Percentiles rank a stretch among this genome's conserved stretches.
These are phyloP conservation scores for Wickerhamomyces chaumierensis DNA, from an alignment of 805 yeast genomes.

Conservation along the genomic window DNA sequence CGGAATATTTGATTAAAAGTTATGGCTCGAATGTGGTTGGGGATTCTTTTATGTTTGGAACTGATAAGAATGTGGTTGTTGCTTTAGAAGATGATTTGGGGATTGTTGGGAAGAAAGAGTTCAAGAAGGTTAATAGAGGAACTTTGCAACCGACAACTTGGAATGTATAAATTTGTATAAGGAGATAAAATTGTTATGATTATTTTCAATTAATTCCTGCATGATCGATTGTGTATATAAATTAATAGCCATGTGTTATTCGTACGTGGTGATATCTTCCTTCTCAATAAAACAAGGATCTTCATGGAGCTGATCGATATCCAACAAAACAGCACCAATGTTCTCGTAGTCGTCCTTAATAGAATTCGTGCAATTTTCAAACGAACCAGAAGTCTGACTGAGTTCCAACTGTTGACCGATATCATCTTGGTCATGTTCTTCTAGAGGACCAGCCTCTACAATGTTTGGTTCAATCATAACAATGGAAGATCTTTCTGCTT, in stretches of 20 bases:
- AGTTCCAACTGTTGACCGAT: not conserved
- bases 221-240: too few species aligned
- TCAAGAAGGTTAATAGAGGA: conserved; percentile 45
- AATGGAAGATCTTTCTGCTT: conserved; percentile 1
- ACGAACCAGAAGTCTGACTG: conserved; percentile 5
- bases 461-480: conserved; percentile 1
- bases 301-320: conserved; percentile 1
- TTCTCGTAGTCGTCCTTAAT: conserved; percentile 15
- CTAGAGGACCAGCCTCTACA: not conserved
- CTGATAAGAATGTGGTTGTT: conserved; percentile 58
- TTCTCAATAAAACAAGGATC: conserved; percentile 3
- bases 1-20: conserved; percentile 55
- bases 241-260: too few species aligned
- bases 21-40: conserved; percentile 55
- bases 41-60: conserved; percentile 69
- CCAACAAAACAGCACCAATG: conserved; percentile 5
- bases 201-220: too few species aligned
- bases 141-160: too few species aligned
- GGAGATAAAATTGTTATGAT: too few species aligned
- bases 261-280: conserved; percentile 5
- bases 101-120: conserved; percentile 48
- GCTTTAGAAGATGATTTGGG: conserved; percentile 71
- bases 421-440: not conserved
- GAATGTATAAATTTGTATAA: too few species aligned
- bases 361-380: conserved; percentile 7